Evolutionary conservation across 1,284 basidiomycete species (phyloP).

Genomic region (Grifola frondosa): DNA sequence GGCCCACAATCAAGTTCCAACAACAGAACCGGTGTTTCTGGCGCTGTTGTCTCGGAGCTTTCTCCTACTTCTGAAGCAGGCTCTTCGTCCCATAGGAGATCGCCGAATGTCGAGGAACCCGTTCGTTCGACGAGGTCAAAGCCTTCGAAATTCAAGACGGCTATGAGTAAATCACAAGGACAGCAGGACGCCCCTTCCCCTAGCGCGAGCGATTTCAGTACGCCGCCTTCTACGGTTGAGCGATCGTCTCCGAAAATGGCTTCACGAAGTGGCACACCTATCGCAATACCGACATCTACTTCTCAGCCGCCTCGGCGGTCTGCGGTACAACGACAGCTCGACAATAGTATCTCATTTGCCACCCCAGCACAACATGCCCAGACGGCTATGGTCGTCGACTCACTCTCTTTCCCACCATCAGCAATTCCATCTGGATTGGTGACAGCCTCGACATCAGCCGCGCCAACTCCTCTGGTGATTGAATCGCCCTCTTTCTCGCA

Average conservation of each 20-base stretch:
- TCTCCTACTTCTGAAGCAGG: too few species aligned
- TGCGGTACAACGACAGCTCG: too few species aligned
- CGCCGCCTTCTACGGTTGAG: conserved; percentile 26
- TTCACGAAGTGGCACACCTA: conserved; percentile 20
- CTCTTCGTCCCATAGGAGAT: too few species aligned
- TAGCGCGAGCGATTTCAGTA: conserved; percentile 21
- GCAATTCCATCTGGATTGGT: conserved; percentile 10
- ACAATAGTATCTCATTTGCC: background rate
- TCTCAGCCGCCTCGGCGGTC: conserved; percentile 7
- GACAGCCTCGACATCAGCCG: conserved; percentile 3
- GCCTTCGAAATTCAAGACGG: conserved; percentile 42
- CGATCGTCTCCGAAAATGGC: conserved; percentile 35
- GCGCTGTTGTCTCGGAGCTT: too few species aligned
- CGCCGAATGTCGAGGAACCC: too few species aligned
- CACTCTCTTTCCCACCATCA: conserved; percentile 36
- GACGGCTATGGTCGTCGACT: conserved; percentile 35
- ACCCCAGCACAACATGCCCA: conserved; percentile 1
- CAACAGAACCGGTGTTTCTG: conserved; percentile 32
- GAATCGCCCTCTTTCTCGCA: conserved; percentile 20
- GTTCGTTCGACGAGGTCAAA: conserved; percentile 37
- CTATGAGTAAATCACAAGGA: conserved; percentile 14
- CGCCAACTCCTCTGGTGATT: conserved; percentile 9
- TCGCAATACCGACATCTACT: conserved; percentile 15
- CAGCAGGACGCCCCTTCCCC: conserved; percentile 6
- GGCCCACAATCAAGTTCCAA: conserved; percentile 34